Percentiles rank a stretch among this genome's conserved stretches.
Evolutionary conservation across 208 protist genomes (phyloP).

Genomic region (Phytomonas serpens): DNA sequence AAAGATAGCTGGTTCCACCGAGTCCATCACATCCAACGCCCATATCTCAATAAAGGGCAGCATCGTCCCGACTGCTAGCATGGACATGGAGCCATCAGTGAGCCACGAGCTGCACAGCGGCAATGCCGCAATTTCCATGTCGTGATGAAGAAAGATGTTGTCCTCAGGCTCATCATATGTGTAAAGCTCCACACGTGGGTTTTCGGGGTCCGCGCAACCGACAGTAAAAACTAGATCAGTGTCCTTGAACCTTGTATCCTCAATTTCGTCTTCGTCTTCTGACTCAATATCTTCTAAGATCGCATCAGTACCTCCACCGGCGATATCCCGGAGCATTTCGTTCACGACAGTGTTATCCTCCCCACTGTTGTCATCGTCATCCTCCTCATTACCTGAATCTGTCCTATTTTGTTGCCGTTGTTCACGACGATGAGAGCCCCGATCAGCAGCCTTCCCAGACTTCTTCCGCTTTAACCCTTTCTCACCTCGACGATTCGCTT

Average conservation of each 20-base stretch:
- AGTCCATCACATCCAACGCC: slow-evolving; percentile 96
- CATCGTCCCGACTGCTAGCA: slow-evolving; percentile 96
- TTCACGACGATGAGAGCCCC: background rate
- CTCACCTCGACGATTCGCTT: slow-evolving; percentile 8
- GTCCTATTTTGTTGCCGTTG: background rate
- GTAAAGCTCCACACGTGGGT: slow-evolving; percentile 88
- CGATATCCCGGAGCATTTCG: slow-evolving; percentile 52
- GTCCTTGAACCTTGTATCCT: slow-evolving; percentile 88
- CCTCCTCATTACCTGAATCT: slow-evolving; percentile 8
- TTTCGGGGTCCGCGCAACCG: slow-evolving; percentile 53
- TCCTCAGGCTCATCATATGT: slow-evolving; percentile 94
- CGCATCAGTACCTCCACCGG: slow-evolving; percentile 57
- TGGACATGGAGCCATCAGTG: slow-evolving; percentile 85
- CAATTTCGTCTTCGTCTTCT: slow-evolving; percentile 86
- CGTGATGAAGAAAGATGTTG: slow-evolving; percentile 96
- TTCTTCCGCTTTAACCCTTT: background rate
- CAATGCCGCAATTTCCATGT: slow-evolving; percentile 91
- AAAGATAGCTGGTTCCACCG: slow-evolving; percentile 83
- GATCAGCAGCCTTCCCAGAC: background rate
- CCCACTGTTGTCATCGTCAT: slow-evolving; percentile 18
- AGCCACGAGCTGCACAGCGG: slow-evolving; percentile 94
- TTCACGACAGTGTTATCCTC: slow-evolving; percentile 28
- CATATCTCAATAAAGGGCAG: slow-evolving; percentile 96
- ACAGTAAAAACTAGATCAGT: slow-evolving; percentile 80
- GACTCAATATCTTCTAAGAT: slow-evolving; percentile 75